Conservation (phyloP, 176 grass and related monocot species). For the Aechmea fasciata region DNA sequence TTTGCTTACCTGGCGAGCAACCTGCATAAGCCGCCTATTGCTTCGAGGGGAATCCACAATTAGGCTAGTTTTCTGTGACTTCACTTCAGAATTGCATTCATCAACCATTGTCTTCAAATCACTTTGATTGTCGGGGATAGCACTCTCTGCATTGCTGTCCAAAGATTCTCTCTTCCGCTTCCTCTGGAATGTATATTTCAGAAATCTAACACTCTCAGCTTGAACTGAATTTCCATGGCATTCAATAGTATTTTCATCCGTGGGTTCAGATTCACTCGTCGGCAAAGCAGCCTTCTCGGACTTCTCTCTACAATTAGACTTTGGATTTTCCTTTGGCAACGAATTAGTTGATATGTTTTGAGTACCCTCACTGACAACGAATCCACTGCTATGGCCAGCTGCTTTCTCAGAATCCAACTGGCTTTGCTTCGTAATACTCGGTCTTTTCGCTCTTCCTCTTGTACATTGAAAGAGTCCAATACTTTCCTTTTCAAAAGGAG, state of each 20-base stretch:
- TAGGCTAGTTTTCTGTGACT: conserved; percentile 24
- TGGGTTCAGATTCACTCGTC: conserved; percentile 11
- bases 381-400: conserved; percentile 3
- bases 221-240: conserved; percentile 27
- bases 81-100: conserved; percentile 18
- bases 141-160: conserved; percentile 29
- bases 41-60: conserved; percentile 41
- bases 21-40: conserved; percentile 56
- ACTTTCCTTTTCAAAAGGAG: neutral
- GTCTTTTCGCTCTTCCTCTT: conserved; percentile 11
- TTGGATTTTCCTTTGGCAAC: neutral
- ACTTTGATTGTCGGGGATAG: conserved; percentile 29
- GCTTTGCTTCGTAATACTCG: conserved; percentile 13
- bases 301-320: conserved; percentile 30
- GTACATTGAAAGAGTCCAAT: conserved; percentile 7
- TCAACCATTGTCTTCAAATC: conserved; percentile 12
- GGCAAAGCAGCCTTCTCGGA: conserved; percentile 24
- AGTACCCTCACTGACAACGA: conserved; percentile 13
- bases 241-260: conserved; percentile 15
- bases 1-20: conserved; percentile 69
- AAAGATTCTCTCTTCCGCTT: conserved; percentile 55
- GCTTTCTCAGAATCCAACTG: conserved; percentile 25
- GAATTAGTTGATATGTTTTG: conserved; percentile 28
- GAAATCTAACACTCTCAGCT: conserved; percentile 41
- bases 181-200: conserved; percentile 89